A percentile compares a stretch with the other conserved stretches of the same genome.
phyloP scores from a whole-genome alignment of 495 filamentous ascomycete species.

The Beverwykella pulmonaria region DNA sequence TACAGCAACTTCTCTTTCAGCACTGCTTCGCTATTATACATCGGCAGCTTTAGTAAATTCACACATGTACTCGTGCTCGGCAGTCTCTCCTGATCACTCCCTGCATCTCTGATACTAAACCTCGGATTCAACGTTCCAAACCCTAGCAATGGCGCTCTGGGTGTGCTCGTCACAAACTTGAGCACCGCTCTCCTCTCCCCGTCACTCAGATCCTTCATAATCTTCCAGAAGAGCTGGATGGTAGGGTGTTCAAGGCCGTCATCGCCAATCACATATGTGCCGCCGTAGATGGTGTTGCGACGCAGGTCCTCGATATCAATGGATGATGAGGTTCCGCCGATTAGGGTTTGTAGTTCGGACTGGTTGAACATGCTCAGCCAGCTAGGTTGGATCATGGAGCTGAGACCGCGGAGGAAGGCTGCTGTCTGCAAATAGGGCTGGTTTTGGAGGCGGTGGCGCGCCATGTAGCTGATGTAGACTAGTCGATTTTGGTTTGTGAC shows the following conservation, averaged over 20 bases:
- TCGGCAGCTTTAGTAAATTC: slow-evolving; percentile 90
- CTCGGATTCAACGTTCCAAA: slow-evolving; percentile 82
- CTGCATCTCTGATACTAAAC: slow-evolving; percentile 89
- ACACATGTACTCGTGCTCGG: slow-evolving; percentile 98
- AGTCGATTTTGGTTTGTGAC: slow-evolving; percentile 92
- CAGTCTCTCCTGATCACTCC: slow-evolving; percentile 73
- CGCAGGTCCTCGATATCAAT: slow-evolving; percentile 88
- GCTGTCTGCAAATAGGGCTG: slow-evolving; percentile 78
- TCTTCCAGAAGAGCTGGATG: slow-evolving; percentile 87
- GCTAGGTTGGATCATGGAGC: slow-evolving; percentile 82
- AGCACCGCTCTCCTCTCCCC: slow-evolving; percentile 80
- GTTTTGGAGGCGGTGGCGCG: slow-evolving; percentile 77
- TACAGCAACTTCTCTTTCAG: slow-evolving; percentile 83
- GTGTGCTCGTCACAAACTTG: slow-evolving; percentile 94
- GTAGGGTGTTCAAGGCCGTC: slow-evolving; percentile 84
- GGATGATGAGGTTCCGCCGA: slow-evolving; percentile 80
- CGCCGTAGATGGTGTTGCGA: slow-evolving; percentile 83
- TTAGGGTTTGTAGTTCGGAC: slow-evolving; percentile 84
- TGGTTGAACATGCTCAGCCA: slow-evolving; percentile 99
- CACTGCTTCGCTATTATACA: slow-evolving; percentile 64
- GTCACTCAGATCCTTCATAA: slow-evolving; percentile 75
- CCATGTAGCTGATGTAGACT: slow-evolving; percentile 91
- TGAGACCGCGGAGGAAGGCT: slow-evolving; percentile 83
- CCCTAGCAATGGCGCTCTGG: slow-evolving; percentile 86
- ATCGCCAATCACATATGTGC: slow-evolving; percentile 83